A percentile compares a stretch with the other conserved stretches of the same genome.
phyloP scores from a whole-genome alignment of 1,284 basidiomycete species.

The Malassezia slooffiae region DNA sequence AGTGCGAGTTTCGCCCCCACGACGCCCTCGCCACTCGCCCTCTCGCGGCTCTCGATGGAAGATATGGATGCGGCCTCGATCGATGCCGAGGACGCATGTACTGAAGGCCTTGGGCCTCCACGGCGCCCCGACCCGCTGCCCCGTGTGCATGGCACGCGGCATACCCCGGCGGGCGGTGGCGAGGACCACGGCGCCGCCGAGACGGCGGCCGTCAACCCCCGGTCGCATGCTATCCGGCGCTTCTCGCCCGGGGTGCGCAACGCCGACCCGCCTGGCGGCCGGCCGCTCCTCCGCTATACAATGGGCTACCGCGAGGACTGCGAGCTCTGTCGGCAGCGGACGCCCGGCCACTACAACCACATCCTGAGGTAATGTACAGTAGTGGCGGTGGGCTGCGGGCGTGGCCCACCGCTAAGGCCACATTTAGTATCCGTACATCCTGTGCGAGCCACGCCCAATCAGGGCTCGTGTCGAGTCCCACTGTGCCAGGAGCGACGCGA shows the following conservation, averaged over 20 bases:
- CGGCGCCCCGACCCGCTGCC: no score
- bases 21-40: conserved; percentile 7
- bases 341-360: conserved; percentile 5
- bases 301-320: conserved; percentile 7
- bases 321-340: conserved; percentile 1
- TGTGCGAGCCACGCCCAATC: conserved; percentile 1
- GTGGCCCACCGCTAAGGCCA: no score
- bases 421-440: conserved; percentile 11
- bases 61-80: no score
- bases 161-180: no score
- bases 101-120: no score
- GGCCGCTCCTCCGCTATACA: conserved; percentile 1
- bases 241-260: conserved; percentile 4
- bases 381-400: neutral
- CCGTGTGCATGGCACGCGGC: no score
- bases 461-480: conserved; percentile 3
- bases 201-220: no score
- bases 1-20: neutral
- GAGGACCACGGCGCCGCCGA: no score
- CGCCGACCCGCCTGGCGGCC: neutral
- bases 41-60: conserved; percentile 3
- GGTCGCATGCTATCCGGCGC: no score
- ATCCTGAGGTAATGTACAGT: neutral
- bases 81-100: no score
- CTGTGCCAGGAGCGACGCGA: conserved; percentile 5